phyloP scores from a whole-genome alignment of 306 rosid genomes.

The Quercus mongolica region DNA sequence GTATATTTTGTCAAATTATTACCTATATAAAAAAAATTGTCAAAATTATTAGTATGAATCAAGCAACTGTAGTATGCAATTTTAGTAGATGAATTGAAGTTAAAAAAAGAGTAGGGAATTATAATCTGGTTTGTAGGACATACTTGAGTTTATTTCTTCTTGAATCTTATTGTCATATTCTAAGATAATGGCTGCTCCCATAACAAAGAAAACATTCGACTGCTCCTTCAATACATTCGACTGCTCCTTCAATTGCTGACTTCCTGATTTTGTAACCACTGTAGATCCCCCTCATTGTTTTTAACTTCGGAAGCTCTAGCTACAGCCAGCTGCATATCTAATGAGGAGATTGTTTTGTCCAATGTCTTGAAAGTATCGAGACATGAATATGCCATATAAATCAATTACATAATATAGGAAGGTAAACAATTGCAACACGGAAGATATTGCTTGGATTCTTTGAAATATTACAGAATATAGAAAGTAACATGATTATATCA shows the following conservation, averaged over 20 bases:
- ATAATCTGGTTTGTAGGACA: too few species aligned
- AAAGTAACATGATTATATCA: slow-evolving; percentile 43
- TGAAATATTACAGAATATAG: background rate
- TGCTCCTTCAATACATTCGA: slow-evolving; percentile 42
- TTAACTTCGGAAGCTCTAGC: slow-evolving; percentile 46
- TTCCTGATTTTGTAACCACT: slow-evolving; percentile 19
- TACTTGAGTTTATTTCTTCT: background rate
- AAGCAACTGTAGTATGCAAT: slow-evolving; percentile 1
- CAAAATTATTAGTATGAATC: background rate
- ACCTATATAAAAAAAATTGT: too few species aligned
- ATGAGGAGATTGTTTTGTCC: slow-evolving; percentile 51
- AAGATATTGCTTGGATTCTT: background rate
- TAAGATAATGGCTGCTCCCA: slow-evolving; percentile 32
- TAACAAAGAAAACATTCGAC: slow-evolving; percentile 51
- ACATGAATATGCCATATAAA: background rate
- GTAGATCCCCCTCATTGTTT: slow-evolving; percentile 36
- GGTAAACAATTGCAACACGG: background rate
- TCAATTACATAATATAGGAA: background rate
- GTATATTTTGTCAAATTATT: background rate
- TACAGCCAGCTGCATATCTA: slow-evolving; percentile 57
- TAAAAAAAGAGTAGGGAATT: too few species aligned
- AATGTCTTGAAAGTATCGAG: slow-evolving; percentile 32
- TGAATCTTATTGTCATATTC: background rate
- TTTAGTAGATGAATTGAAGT: too few species aligned
- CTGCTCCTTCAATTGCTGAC: slow-evolving; percentile 28